Percentiles rank a stretch among this genome's conserved stretches.
Evolutionary conservation across 176 grass and related monocot species (phyloP).

Genomic region (Rhynchospora tenuis): DNA sequence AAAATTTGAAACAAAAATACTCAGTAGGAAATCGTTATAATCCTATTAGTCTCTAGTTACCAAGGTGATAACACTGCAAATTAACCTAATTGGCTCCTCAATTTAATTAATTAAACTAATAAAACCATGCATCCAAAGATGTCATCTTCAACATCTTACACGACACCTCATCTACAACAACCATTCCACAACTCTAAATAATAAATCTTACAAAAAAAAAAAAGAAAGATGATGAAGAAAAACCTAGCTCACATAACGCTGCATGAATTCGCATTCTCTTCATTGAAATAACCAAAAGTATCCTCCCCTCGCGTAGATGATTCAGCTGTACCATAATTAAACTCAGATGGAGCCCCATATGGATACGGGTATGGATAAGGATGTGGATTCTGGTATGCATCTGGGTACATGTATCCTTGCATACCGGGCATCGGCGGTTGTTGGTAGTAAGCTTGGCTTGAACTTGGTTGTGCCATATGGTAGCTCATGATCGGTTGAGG

Average conservation of each 20-base stretch:
- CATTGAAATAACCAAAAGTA: constrained; percentile 42
- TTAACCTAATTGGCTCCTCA: constrained; percentile 40
- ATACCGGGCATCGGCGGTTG: constrained; percentile 25
- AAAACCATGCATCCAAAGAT: constrained; percentile 21
- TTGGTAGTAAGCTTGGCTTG: constrained; percentile 71
- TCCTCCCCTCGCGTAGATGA: constrained; percentile 31
- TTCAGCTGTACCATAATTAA: constrained; percentile 39
- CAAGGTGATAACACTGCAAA: constrained; percentile 21
- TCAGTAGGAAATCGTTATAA: neutral
- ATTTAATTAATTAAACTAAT: constrained; percentile 41
- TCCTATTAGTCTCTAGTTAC: constrained; percentile 18
- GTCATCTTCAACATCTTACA: constrained; percentile 29
- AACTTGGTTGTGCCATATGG: constrained; percentile 50
- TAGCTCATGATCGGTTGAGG: constrained; percentile 70
- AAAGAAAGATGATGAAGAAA: neutral
- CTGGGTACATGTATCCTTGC: constrained; percentile 30
- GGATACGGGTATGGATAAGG: constrained; percentile 26
- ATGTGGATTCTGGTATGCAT: neutral
- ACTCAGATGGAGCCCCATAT: constrained; percentile 32
- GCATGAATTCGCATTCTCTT: constrained; percentile 59
- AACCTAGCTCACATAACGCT: constrained; percentile 44
- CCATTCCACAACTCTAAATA: constrained; percentile 33
- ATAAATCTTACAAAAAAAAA: constrained; percentile 2
- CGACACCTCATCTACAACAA: constrained; percentile 23
- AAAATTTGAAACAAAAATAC: neutral